Conservation (phyloP, 768 basidiomycete species). For the Hericium erinaceus region DNA sequence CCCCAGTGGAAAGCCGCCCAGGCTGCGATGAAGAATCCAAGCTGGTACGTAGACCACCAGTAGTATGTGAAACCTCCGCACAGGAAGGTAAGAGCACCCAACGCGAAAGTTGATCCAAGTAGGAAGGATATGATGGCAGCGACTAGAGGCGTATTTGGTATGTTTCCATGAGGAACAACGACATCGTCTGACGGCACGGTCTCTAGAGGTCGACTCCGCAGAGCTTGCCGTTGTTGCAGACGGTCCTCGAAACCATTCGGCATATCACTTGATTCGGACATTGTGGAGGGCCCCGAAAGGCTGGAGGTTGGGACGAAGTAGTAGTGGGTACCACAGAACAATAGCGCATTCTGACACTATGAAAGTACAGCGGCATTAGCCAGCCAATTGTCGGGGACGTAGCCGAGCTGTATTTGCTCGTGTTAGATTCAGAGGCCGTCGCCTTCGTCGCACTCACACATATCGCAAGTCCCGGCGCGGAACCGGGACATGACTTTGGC, state of each 20-base stretch:
- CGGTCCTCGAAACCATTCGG: conserved; percentile 32
- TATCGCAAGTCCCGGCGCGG: not conserved
- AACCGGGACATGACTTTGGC: not conserved
- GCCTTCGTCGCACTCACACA: not conserved
- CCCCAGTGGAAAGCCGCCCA: conserved; percentile 90
- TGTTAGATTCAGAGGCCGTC: not conserved
- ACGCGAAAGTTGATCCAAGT: conserved; percentile 64
- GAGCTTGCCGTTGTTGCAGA: conserved; percentile 31
- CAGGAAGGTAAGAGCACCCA: conserved; percentile 44
- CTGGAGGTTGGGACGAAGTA: not conserved
- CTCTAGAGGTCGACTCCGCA: conserved; percentile 33
- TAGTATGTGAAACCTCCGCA: conserved; percentile 32
- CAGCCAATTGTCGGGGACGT: not conserved
- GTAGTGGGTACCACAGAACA: not conserved
- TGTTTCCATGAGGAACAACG: conserved; percentile 37
- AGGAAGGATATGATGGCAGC: conserved; percentile 73
- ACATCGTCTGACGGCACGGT: conserved; percentile 38
- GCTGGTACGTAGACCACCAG: conserved; percentile 65
- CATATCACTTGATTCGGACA: not conserved
- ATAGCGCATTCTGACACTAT: not conserved
- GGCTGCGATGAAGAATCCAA: conserved; percentile 75
- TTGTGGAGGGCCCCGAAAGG: not conserved
- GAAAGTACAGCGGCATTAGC: too few species aligned
- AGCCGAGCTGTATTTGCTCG: not conserved
- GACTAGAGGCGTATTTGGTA: conserved; percentile 86